These are phyloP conservation scores for Podila verticillata DNA, from an alignment of 192 early-diverging fungal genomes.

Conservation along the genomic window DNA sequence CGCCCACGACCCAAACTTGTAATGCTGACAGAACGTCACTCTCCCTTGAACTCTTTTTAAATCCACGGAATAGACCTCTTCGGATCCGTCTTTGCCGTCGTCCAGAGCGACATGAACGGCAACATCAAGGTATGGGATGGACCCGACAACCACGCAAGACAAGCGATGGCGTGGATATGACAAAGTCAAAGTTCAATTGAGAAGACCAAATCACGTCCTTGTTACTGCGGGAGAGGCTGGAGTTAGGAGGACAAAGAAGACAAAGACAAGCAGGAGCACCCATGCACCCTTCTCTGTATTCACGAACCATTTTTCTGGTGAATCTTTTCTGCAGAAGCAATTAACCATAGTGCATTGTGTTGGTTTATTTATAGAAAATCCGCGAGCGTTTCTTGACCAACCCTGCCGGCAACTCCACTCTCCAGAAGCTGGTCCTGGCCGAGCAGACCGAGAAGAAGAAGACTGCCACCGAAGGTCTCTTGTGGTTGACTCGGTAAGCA, in stretches of 20 bases:
- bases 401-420: conserved; percentile 75
- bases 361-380: conserved; percentile 73
- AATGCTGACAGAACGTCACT: not conserved
- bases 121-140: conserved; percentile 79
- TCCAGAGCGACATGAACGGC: conserved; percentile 92
- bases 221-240: too few species aligned
- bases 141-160: not conserved
- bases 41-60: not conserved
- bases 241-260: too few species aligned
- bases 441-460: conserved; percentile 85
- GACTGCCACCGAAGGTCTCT: conserved; percentile 88
- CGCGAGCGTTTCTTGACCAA: conserved; percentile 74
- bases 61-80: conserved; percentile 62
- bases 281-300: too few species aligned
- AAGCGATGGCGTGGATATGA: not conserved
- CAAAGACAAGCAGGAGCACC: too few species aligned
- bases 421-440: conserved; percentile 80
- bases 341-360: not conserved
- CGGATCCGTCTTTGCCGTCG: conserved; percentile 82
- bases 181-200: too few species aligned
- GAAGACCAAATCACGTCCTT: too few species aligned
- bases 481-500: conserved; percentile 90
- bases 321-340: not conserved
- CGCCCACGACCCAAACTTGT: too few species aligned
- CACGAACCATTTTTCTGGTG: not conserved